phyloP scores from a whole-genome alignment of 352 stramenopile genomes.

The Globisporangium parvum region DNA sequence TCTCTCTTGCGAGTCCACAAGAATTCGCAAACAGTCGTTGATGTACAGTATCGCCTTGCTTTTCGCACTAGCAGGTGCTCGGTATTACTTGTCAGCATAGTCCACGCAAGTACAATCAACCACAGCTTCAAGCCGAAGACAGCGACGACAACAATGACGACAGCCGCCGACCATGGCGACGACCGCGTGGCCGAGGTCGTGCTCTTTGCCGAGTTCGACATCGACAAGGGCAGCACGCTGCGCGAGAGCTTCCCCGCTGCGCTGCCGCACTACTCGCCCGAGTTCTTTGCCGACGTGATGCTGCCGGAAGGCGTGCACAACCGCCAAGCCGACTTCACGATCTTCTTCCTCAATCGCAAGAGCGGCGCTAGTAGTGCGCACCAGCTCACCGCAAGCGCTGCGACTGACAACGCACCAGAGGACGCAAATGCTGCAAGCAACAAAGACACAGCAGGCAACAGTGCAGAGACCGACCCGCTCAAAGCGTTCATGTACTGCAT shows the following conservation, averaged over 20 bases:
- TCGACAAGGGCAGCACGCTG: constrained; percentile 84
- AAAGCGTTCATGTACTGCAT: constrained; percentile 85
- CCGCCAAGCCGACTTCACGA: constrained; percentile 76
- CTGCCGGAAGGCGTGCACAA: constrained; percentile 86
- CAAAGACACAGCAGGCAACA: neutral
- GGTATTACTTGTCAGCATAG: too few species aligned
- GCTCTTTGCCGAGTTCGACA: constrained; percentile 83
- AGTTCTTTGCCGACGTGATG: constrained; percentile 89
- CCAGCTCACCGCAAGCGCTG: neutral
- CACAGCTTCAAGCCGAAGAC: too few species aligned
- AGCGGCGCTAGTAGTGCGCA: constrained; percentile 12
- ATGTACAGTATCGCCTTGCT: too few species aligned
- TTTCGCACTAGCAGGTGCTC: too few species aligned
- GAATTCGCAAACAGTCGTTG: too few species aligned
- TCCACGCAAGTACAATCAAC: too few species aligned
- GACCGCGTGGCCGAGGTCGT: constrained; percentile 53
- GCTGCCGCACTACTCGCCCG: constrained; percentile 73
- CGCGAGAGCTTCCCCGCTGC: constrained; percentile 55
- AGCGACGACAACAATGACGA: too few species aligned
- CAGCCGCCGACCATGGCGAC: constrained; percentile 5
- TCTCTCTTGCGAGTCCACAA: too few species aligned
- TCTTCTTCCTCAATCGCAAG: constrained; percentile 85
- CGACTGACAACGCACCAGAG: neutral
- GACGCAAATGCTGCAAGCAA: neutral
- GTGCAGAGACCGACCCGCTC: constrained; percentile 27